Conservation (phyloP, 1,284 basidiomycete genomes). For the Fomitopsis palustris region DNA sequence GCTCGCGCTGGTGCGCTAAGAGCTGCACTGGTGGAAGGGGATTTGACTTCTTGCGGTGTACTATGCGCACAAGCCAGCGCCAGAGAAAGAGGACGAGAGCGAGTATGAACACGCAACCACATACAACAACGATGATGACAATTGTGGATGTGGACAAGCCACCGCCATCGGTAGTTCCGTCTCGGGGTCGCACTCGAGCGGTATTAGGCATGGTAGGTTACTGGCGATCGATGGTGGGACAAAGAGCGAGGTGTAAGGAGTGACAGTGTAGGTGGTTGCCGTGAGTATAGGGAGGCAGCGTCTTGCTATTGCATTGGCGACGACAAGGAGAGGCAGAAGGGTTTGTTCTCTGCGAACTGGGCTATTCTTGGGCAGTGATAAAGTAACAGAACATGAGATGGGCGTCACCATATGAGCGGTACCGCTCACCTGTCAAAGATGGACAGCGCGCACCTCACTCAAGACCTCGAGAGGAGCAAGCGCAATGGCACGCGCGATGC, state of each 20-base stretch:
- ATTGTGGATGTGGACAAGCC: constrained; percentile 38
- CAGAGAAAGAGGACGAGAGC: constrained; percentile 36
- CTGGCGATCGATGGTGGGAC: constrained; percentile 12
- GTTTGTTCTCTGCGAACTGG: not conserved
- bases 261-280: not conserved
- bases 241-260: not conserved
- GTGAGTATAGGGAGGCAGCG: not conserved
- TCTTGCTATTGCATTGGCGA: not conserved
- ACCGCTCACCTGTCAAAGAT: not conserved
- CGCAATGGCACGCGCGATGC: not conserved
- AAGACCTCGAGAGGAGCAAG: not conserved
- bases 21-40: constrained; percentile 59
- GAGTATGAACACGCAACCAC: constrained; percentile 36
- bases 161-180: constrained; percentile 25
- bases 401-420: not conserved
- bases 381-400: not conserved
- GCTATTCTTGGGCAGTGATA: not conserved
- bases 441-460: not conserved
- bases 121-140: constrained; percentile 41
- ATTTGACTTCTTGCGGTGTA: constrained; percentile 27
- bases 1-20: constrained; percentile 54
- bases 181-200: constrained; percentile 11
- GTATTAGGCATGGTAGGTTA: constrained; percentile 12
- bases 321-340: not conserved
- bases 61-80: constrained; percentile 33